phyloP scores from a whole-genome alignment of 495 filamentous ascomycete genomes.

The Aspergillus bertholletiae region DNA sequence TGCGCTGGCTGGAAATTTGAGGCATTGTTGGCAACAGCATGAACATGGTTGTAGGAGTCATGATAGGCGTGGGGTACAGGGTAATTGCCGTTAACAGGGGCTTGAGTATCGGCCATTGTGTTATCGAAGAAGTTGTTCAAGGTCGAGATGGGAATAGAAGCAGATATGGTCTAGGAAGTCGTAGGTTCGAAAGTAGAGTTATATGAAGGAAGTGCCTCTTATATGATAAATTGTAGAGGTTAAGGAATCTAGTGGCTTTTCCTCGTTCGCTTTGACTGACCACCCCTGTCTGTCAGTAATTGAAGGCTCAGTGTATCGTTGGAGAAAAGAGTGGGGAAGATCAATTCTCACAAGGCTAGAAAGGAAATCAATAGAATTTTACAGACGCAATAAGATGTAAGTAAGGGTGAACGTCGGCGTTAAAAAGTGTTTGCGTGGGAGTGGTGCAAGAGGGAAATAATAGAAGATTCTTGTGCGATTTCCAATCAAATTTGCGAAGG shows the following conservation, averaged over 20 bases:
- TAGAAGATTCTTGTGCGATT: conserved; percentile 33
- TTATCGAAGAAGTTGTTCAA: conserved; percentile 16
- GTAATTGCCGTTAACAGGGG: conserved; percentile 46
- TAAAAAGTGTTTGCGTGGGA: conserved; percentile 5
- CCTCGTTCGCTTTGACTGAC: conserved; percentile 20
- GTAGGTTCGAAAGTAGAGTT: not conserved
- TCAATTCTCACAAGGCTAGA: conserved; percentile 36
- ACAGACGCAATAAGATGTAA: conserved; percentile 15
- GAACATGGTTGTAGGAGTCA: conserved; percentile 37
- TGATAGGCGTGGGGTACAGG: conserved; percentile 39
- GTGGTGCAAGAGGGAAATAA: conserved; percentile 11
- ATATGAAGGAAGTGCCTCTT: conserved; percentile 4
- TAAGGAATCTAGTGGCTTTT: conserved; percentile 11
- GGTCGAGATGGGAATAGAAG: conserved; percentile 16
- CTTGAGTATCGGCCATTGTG: conserved; percentile 43
- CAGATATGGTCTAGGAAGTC: conserved; percentile 16
- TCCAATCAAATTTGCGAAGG: conserved; percentile 15
- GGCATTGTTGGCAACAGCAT: conserved; percentile 32
- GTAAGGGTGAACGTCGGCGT: conserved; percentile 6
- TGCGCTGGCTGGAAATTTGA: conserved; percentile 45
- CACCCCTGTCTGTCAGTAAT: conserved; percentile 12
- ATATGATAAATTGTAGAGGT: not conserved
- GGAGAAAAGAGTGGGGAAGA: not conserved
- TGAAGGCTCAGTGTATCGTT: conserved; percentile 2
- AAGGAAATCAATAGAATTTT: conserved; percentile 10